These are phyloP conservation scores for Metschnikowia colocasiae DNA, from an alignment of 805 yeast genomes.

Conservation along the genomic window DNA sequence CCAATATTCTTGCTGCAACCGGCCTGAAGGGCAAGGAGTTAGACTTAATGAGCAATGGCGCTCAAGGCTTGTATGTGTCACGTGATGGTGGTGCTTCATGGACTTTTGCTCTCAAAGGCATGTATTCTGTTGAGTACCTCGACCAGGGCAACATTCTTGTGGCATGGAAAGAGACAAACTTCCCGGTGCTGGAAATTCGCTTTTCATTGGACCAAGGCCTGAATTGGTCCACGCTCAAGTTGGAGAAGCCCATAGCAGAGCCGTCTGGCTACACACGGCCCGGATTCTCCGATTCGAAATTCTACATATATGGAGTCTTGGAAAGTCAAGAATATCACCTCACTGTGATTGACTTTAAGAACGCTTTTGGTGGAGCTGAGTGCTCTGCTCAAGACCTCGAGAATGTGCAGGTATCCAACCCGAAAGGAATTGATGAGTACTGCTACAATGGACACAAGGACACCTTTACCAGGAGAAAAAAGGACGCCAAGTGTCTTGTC, in stretches of 20 bases:
- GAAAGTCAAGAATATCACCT: constrained; percentile 17
- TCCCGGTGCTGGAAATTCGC: constrained; percentile 15
- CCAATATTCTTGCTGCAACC: constrained; percentile 42
- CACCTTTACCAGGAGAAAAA: constrained; percentile 59
- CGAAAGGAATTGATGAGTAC: constrained; percentile 27
- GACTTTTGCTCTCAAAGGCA: constrained; percentile 51
- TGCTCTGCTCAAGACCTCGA: constrained; percentile 59
- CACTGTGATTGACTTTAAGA: constrained; percentile 52
- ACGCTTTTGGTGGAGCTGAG: constrained; percentile 48
- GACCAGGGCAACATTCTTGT: constrained; percentile 74
- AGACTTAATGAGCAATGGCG: constrained; percentile 14
- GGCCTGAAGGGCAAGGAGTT: constrained; percentile 29
- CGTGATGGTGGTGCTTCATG: constrained; percentile 78
- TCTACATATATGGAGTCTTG: constrained; percentile 47
- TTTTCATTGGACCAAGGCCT: constrained; percentile 74
- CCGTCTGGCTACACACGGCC: constrained; percentile 41
- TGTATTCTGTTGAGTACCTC: constrained; percentile 59
- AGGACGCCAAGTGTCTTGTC: constrained; percentile 61
- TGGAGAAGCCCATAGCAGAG: constrained; percentile 56
- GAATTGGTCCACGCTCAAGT: constrained; percentile 52
- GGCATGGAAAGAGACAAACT: neutral
- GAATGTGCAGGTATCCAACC: constrained; percentile 52
- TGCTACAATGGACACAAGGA: constrained; percentile 73
- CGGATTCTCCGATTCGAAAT: constrained; percentile 45
- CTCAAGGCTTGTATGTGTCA: constrained; percentile 55